Evolutionary conservation across 2,329 filamentous ascomycete species (phyloP), one percentile per base, ranked within the genome.

Genomic region (Sclerotinia glacialis): DNA sequence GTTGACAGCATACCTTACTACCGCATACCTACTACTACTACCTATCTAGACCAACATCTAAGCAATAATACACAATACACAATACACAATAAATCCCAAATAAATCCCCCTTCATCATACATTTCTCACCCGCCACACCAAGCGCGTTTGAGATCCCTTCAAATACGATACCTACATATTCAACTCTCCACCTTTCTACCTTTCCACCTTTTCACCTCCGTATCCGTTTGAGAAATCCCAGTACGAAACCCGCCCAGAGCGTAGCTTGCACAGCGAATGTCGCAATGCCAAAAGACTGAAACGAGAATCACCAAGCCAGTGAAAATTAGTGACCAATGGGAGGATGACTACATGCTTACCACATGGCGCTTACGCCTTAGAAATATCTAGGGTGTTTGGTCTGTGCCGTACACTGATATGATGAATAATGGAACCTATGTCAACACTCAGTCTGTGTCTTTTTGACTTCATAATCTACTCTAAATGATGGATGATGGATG

Each of bases 161-260:
- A 59, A 31, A 14, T 53, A 16, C 55, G 55, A 58, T 44, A 53
- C 47, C n/a, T n/a, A n/a, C n/a, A 31, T 18, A 31, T 18, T 16
- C 42, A 40, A 52, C n/a, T n/a, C n/a, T n/a, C n/a, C n/a, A n/a
- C n/a, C n/a, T n/a, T n/a, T n/a, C n/a, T n/a, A 37, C 2, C 4
- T 3, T 37, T 37, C 37, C 3, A 12, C 37, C 16, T 21, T 5
- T 21, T 31, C 9, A 37, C 18, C 28, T 42, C 63, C 56, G 18
- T 55, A 49, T n/a, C 0, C 18, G 58, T 65, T 65, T 60, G 55
- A 59, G 55, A 65, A 9, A 60, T 21, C 55, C 53, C 28, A 28
- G 50, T 47, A 23, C 62, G 62, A 64, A 64, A 64, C 62, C 34
- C 40, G 60, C 60, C 60, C 46, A 63, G 60, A 63, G 47, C 46